Evolutionary conservation across 768 basidiomycete species (phyloP).

Genomic region (Leccinum obscurum): DNA sequence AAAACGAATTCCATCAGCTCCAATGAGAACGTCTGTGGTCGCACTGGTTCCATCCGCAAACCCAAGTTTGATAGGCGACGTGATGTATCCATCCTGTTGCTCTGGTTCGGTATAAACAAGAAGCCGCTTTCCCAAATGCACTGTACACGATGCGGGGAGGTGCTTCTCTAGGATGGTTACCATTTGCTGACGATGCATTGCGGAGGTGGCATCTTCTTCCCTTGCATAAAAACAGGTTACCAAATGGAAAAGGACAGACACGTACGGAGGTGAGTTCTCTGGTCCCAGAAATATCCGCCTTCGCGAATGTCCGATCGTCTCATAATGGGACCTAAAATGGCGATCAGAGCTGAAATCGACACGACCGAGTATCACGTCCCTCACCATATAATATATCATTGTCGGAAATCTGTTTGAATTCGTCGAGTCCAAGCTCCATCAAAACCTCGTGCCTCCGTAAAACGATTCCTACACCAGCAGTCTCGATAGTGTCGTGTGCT

Average conservation of each 20-base stretch:
- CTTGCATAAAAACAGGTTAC: not conserved
- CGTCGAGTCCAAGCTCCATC: constrained; percentile 43
- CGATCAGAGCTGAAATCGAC: not conserved
- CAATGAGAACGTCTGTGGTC: constrained; percentile 40
- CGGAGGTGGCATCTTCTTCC: constrained; percentile 6
- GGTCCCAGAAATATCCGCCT: no score
- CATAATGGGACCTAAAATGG: not conserved
- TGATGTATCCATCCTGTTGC: constrained; percentile 28
- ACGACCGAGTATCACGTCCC: constrained; percentile 6
- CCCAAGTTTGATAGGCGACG: constrained; percentile 6
- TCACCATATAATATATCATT: constrained; percentile 8
- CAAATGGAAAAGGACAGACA: not conserved
- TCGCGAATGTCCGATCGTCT: constrained; percentile 31
- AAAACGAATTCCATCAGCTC: no score
- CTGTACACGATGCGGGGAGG: constrained; percentile 19
- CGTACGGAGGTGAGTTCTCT: constrained; percentile 24
- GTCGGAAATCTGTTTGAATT: constrained; percentile 21
- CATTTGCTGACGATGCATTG: constrained; percentile 26
- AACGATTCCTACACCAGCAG: constrained; percentile 43
- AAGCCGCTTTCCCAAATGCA: constrained; percentile 22
- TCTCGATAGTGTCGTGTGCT: constrained; percentile 38
- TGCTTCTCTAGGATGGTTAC: constrained; percentile 16
- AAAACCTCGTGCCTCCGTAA: constrained; percentile 48
- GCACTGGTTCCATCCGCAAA: constrained; percentile 23
- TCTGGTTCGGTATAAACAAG: constrained; percentile 13